Evolutionary conservation across 345 rosid species (phyloP), one percentile per base, ranked within the genome.

Genomic region (Rhizophora apiculata): DNA sequence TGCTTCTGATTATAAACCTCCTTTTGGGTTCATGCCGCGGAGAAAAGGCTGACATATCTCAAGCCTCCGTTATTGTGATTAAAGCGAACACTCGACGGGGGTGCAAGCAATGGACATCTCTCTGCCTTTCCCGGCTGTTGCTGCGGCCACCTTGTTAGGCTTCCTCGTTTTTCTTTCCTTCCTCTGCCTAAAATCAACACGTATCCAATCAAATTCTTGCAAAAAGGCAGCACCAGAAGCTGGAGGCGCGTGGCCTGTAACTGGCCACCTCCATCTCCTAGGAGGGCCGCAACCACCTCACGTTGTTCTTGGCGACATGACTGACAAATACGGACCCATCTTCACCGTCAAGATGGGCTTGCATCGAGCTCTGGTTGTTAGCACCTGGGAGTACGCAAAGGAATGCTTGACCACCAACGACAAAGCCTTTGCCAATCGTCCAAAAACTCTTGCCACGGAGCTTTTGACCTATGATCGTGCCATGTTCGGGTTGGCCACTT

Each of bases 361-460:
- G 26, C 68, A 49, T 36, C 74, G 64, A 3, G 65, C 79, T 13
- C n/a, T 82, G 20, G 68, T 80, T 1, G 83, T 80, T 5, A 72
- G 71, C 8, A 72, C 51, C 13, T 31, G 72, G 55, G 70, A 77
- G 58, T 18, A 61, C 1, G 82, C 74, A 22, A 71, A 72, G 71
- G 82, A 79, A 62, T 79, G 83, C 30, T 68, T 79, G 36, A 79
- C 87, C 22, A 73, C 46, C 21, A 55, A 81, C 5, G 84, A 84
- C 15, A 66, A 56, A 31, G 67, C 27, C 31, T 56, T 82, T n/a
- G 43, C 71, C 9, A 61, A 49, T 26, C 83, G 83, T 3, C 82
- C 83, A 16, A 69, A 57, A 32, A 62, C 79, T 10, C 32, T 73
- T 5, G 72, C 72, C 52, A 21, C 65, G 0, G 71, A 81, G 30